These are phyloP conservation scores for Suhomyces xylopsoci DNA, from an alignment of 805 yeast species.

Conservation along the genomic window DNA sequence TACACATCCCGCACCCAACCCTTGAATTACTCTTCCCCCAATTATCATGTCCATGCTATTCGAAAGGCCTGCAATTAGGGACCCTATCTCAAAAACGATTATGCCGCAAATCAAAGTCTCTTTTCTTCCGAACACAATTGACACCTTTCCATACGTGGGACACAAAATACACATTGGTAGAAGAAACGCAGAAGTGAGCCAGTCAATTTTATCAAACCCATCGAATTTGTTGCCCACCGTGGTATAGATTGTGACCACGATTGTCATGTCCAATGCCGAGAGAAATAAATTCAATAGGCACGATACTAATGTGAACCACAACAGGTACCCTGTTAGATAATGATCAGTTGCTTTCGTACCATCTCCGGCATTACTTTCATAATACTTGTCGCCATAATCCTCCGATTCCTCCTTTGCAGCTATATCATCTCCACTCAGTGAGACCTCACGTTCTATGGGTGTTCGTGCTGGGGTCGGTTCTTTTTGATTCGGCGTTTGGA, in stretches of 20 bases:
- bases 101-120: conserved; percentile 45
- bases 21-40: conserved; percentile 68
- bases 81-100: conserved; percentile 57
- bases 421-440: background rate
- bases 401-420: background rate
- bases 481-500: background rate
- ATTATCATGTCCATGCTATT: conserved; percentile 55
- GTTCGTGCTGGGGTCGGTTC: background rate
- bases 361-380: conserved; percentile 39
- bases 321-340: conserved; percentile 23
- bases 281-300: conserved; percentile 30
- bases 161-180: conserved; percentile 51
- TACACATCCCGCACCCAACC: conserved; percentile 69
- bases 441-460: background rate
- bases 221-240: conserved; percentile 47
- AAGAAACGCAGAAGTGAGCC: conserved; percentile 55
- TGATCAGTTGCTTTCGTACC: conserved; percentile 36
- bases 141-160: conserved; percentile 54
- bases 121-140: conserved; percentile 56
- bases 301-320: conserved; percentile 22
- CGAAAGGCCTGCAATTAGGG: conserved; percentile 55
- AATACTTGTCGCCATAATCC: conserved; percentile 14
- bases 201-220: conserved; percentile 49
- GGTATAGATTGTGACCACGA: conserved; percentile 48
- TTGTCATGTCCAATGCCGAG: conserved; percentile 56